Conservation (phyloP, 345 rosid genomes). For the Excoecaria agallocha region DNA sequence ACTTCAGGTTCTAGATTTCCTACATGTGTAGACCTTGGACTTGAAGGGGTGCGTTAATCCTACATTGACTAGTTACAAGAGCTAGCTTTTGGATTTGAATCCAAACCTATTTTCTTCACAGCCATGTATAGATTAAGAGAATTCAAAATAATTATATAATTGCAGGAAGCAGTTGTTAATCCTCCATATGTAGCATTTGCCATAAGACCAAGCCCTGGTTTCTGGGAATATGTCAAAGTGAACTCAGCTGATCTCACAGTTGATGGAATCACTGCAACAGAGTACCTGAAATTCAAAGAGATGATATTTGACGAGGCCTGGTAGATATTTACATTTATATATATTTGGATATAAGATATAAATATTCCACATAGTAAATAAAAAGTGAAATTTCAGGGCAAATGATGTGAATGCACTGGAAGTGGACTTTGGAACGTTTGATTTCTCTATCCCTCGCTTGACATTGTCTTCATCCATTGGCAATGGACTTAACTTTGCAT, state of each 20-base stretch:
- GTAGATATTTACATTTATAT: conserved; percentile 20
- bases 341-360: too few species aligned
- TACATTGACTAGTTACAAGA: too few species aligned
- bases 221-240: conserved; percentile 65
- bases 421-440: conserved; percentile 73
- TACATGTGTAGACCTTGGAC: too few species aligned
- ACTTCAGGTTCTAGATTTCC: too few species aligned
- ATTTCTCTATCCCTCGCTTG: conserved; percentile 48
- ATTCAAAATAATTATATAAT: too few species aligned
- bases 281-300: conserved; percentile 72
- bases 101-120: too few species aligned
- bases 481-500: conserved; percentile 50
- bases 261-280: conserved; percentile 39
- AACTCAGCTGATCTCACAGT: conserved; percentile 49
- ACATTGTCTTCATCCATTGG: conserved; percentile 65
- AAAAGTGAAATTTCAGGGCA: conserved; percentile 39
- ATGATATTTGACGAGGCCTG: conserved; percentile 50
- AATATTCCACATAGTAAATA: neutral
- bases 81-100: too few species aligned
- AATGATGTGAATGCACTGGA: conserved; percentile 64
- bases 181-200: conserved; percentile 68
- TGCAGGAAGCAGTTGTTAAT: conserved; percentile 67
- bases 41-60: too few species aligned
- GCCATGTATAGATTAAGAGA: too few species aligned
- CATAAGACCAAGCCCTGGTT: conserved; percentile 66